phyloP scores from a whole-genome alignment of 345 rosid genomes.

The Acer saccharum region DNA sequence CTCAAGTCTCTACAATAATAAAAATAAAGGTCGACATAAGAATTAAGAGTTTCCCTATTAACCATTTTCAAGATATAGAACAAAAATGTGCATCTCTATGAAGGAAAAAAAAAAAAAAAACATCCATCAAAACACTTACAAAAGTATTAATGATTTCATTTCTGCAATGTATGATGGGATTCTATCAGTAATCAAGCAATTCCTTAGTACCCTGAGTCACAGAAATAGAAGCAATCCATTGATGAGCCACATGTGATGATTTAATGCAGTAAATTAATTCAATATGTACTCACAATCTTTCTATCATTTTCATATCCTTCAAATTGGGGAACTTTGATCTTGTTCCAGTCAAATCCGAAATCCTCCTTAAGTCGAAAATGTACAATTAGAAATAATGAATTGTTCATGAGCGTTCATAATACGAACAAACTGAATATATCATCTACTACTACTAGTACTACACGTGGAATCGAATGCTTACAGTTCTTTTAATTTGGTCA shows the following conservation, averaged over 20 bases:
- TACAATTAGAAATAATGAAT: background rate
- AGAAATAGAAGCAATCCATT: slow-evolving; percentile 5
- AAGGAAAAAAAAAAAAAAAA: background rate
- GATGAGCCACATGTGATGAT: background rate
- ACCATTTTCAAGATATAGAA: background rate
- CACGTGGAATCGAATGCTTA: slow-evolving; percentile 37
- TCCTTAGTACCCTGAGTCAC: slow-evolving; percentile 57
- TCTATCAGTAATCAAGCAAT: slow-evolving; percentile 50
- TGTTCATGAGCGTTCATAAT: background rate
- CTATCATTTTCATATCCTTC: slow-evolving; percentile 16
- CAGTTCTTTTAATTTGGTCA: slow-evolving; percentile 54
- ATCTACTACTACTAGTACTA: too few relatives aligned
- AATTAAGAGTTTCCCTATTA: background rate
- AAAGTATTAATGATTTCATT: slow-evolving; percentile 28
- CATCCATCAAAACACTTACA: slow-evolving; percentile 48
- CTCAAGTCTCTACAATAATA: slow-evolving; percentile 67
- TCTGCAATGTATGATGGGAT: slow-evolving; percentile 34
- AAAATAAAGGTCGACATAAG: background rate
- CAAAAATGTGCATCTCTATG: background rate
- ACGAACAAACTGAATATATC: background rate
- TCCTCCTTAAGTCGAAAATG: slow-evolving; percentile 47
- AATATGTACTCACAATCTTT: slow-evolving; percentile 52
- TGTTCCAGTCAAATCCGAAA: slow-evolving; percentile 63
- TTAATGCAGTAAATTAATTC: too few relatives aligned
- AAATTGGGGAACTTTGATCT: slow-evolving; percentile 57